A percentile compares a stretch with the other conserved stretches of the same genome.
Conservation (phyloP, 345 rosid genomes). For the Erucastrum elatum region DNA sequence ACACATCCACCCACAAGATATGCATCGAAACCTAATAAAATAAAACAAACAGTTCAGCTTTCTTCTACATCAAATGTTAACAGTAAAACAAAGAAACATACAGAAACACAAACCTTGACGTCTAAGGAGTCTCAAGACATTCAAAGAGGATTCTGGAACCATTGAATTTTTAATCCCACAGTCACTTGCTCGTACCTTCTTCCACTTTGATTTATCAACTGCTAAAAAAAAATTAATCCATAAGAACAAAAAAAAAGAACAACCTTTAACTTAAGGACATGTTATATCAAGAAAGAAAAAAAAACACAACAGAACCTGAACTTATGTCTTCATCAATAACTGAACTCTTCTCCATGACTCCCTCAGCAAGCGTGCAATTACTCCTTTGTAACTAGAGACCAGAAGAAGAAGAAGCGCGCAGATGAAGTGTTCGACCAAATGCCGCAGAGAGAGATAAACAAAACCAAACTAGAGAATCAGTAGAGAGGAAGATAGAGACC, state of each 20-base stretch:
- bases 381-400: slow-evolving; percentile 44
- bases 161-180: slow-evolving; percentile 47
- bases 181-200: slow-evolving; percentile 47
- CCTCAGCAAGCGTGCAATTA: slow-evolving; percentile 41
- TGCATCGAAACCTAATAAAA: slow-evolving; percentile 62
- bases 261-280: background rate
- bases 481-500: background rate
- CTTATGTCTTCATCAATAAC: slow-evolving; percentile 40
- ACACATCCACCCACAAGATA: slow-evolving; percentile 97
- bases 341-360: slow-evolving; percentile 32
- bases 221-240: slow-evolving; percentile 26
- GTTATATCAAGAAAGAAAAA: background rate
- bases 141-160: slow-evolving; percentile 58
- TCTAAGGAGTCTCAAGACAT: slow-evolving; percentile 56
- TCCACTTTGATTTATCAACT: slow-evolving; percentile 65
- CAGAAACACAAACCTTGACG: slow-evolving; percentile 42
- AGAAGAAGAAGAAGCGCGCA: background rate
- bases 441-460: slow-evolving; percentile 27
- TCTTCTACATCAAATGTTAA: slow-evolving; percentile 3
- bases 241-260: slow-evolving; percentile 4
- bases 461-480: background rate
- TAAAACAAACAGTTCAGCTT: slow-evolving; percentile 10
- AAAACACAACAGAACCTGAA: slow-evolving; percentile 28
- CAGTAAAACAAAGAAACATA: background rate
- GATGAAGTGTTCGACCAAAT: slow-evolving; percentile 49